Evolutionary conservation across 208 protist genomes (phyloP), one percentile per base, ranked within the genome.

Genomic region (Crithidia fasciculata): DNA sequence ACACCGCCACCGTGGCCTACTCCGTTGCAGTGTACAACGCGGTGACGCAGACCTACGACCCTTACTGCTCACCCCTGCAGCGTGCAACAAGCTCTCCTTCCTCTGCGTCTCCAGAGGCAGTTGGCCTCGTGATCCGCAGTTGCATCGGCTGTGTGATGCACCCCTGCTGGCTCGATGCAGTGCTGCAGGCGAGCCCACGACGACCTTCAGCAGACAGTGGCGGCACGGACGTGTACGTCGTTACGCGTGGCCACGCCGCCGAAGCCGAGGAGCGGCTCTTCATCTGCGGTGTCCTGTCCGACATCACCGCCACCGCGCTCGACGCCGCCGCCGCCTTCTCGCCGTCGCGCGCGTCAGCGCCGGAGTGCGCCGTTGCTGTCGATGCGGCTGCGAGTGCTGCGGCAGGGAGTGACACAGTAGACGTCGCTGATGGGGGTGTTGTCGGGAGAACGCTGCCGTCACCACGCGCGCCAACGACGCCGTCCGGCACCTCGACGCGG

Each of bases 151-250:
- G 70, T 36, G 61, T 69, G 12, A 5, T 69, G 47, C 53, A 75
- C 58, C 69, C 70, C 9, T 75, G 70, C 53, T 62, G 70, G 70
- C 19, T 75, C 0, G 70, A 75, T 16, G 50, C 52, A 15, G 70
- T 47, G 8, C 60, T 75, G 49, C 70, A 68, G 61, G 13, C 70
- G 2, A 15, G 43, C 1, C 40, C 6, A 15, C 40, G 6, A 5
- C 53, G 47, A 8, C 18, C 28, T 28, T 28, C 28, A 1, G 28
- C 28, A 28, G 1, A 28, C 28, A 28, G 28, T 28, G 28, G 18
- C 37, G 70, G 70, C 39, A 55, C 50, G 0, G 70, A 75, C 19
- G 18, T 69, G 15, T 9, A 69, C 52, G 70, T 63, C 70, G 70
- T 69, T 16, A 75, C 70, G 15, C 61, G 50, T 10, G 70, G 70